Evolutionary conservation across 1,139 yeast species (phyloP).

Genomic region (Candida anutae): DNA sequence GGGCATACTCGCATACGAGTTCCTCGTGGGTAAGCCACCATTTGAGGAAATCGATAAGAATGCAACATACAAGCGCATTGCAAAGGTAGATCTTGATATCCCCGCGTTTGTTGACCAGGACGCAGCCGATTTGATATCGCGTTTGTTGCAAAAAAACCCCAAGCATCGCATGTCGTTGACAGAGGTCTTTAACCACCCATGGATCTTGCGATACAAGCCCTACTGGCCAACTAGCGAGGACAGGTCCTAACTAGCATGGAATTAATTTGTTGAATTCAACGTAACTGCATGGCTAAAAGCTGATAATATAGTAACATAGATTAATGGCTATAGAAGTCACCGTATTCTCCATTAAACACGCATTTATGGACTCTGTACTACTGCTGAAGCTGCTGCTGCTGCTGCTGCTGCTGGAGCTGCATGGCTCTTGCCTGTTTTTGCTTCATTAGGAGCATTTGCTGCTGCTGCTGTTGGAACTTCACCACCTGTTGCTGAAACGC

Average conservation of each 20-base stretch:
- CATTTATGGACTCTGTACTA: too few species aligned
- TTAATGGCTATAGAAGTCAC: too few species aligned
- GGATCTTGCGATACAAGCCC: slow-evolving; percentile 64
- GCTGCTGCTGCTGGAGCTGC: slow-evolving; percentile 18
- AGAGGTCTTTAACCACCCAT: slow-evolving; percentile 68
- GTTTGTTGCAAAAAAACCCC: slow-evolving; percentile 61
- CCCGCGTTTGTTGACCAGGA: slow-evolving; percentile 66
- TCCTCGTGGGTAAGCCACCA: slow-evolving; percentile 84
- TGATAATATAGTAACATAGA: neutral
- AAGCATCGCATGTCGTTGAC: slow-evolving; percentile 51
- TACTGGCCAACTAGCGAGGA: slow-evolving; percentile 21
- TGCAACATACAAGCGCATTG: slow-evolving; percentile 73
- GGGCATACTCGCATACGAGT: slow-evolving; percentile 81
- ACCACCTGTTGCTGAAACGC: slow-evolving; percentile 43
- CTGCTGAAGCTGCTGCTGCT: slow-evolving; percentile 26
- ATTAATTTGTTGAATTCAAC: too few species aligned
- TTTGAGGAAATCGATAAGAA: slow-evolving; percentile 75
- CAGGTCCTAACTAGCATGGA: too few species aligned
- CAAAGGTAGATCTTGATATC: slow-evolving; percentile 63
- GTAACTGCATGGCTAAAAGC: too few species aligned
- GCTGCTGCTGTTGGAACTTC: slow-evolving; percentile 38
- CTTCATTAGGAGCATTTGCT: slow-evolving; percentile 19
- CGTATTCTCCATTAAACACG: too few species aligned
- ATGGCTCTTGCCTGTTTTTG: slow-evolving; percentile 18
- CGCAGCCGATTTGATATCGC: slow-evolving; percentile 66